Evolutionary conservation across 495 filamentous ascomycete genomes (phyloP).

Genomic region (Baudoinia panamericana): DNA sequence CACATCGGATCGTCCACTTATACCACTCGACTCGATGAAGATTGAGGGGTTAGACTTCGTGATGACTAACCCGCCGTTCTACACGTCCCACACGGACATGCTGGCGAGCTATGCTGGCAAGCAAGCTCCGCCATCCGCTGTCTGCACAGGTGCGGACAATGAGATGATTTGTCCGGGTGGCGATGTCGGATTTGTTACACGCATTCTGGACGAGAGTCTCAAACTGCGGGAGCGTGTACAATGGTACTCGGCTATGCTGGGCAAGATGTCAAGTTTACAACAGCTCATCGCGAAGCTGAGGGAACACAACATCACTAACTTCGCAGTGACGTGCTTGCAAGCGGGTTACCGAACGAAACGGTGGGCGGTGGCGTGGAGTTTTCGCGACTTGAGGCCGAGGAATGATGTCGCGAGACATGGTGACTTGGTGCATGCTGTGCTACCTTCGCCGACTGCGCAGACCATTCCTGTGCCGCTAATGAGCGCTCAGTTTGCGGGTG

Average conservation of each 20-base stretch:
- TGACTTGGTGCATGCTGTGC: slow-evolving; percentile 44
- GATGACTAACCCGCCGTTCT: slow-evolving; percentile 95
- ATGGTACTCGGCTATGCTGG: slow-evolving; percentile 91
- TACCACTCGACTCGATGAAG: slow-evolving; percentile 44
- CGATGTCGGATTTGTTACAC: slow-evolving; percentile 64
- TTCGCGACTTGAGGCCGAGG: slow-evolving; percentile 50
- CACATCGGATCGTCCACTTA: slow-evolving; percentile 37
- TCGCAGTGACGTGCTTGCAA: slow-evolving; percentile 66
- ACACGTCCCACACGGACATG: slow-evolving; percentile 59
- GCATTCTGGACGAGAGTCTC: slow-evolving; percentile 64
- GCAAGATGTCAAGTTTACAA: slow-evolving; percentile 62
- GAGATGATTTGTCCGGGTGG: slow-evolving; percentile 86
- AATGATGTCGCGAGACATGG: slow-evolving; percentile 36
- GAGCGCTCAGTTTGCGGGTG: slow-evolving; percentile 24
- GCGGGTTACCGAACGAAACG: slow-evolving; percentile 69
- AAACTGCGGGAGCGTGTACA: slow-evolving; percentile 44
- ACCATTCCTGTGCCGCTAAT: slow-evolving; percentile 32
- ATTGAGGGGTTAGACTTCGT: slow-evolving; percentile 62
- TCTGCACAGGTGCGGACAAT: slow-evolving; percentile 65
- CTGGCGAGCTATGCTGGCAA: slow-evolving; percentile 45
- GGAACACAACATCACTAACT: slow-evolving; percentile 53
- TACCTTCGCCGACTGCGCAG: slow-evolving; percentile 46
- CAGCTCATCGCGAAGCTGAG: slow-evolving; percentile 48
- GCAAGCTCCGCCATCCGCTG: slow-evolving; percentile 51
- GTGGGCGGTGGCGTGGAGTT: slow-evolving; percentile 88